Evolutionary conservation across 2,329 filamentous ascomycete species (phyloP).

Genomic region (Monosporascus cannonballus): DNA sequence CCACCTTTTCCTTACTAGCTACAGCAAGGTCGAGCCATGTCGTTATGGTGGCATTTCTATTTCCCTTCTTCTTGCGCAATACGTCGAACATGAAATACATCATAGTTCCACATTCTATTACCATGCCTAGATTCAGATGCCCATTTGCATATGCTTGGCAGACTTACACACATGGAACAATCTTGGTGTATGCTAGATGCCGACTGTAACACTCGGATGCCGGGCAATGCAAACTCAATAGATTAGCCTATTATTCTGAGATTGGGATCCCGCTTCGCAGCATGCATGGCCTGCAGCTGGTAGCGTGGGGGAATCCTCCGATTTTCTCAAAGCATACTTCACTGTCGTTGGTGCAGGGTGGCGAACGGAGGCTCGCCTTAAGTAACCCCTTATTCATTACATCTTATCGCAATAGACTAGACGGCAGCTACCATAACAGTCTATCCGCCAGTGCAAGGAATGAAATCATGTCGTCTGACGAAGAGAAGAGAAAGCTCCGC

Average conservation of each 20-base stretch:
- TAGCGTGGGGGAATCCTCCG: not conserved
- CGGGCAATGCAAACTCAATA: not conserved
- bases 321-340: too few relatives aligned
- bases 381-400: too few relatives aligned
- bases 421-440: not conserved
- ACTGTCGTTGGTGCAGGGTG: too few relatives aligned
- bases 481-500: constrained; percentile 11
- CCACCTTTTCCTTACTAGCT: too few relatives aligned
- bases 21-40: too few relatives aligned
- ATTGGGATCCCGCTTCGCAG: not conserved
- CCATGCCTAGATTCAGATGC: not conserved
- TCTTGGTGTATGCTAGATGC: not conserved
- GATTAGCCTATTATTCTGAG: not conserved
- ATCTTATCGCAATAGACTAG: too few relatives aligned
- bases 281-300: not conserved
- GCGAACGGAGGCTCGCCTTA: too few relatives aligned
- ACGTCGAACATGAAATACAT: not conserved
- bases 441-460: not conserved
- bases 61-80: not conserved
- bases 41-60: too few relatives aligned
- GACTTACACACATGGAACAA: not conserved
- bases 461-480: constrained; percentile 10
- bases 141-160: not conserved
- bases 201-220: not conserved
- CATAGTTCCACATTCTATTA: too few relatives aligned